Evolutionary conservation across 129 eudicot species (phyloP).

Genomic region (Calendula officinalis): DNA sequence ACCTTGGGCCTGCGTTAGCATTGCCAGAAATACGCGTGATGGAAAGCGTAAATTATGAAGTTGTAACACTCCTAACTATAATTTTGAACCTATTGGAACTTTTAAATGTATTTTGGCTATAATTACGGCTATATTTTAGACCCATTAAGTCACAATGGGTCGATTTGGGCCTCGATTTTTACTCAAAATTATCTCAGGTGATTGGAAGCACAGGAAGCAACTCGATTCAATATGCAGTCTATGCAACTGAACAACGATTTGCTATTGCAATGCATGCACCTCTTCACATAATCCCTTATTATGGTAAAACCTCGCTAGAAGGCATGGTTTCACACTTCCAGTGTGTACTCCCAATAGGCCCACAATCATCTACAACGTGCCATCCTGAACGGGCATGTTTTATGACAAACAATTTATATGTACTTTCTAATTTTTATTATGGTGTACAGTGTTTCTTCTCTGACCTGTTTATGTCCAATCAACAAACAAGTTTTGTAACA

Average conservation of each 20-base stretch:
- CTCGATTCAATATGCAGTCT: constrained; percentile 70
- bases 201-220: constrained; percentile 71
- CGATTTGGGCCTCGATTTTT: neutral
- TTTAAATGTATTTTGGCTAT: too few relatives aligned
- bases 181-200: constrained; percentile 15
- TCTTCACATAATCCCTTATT: constrained; percentile 68
- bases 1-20: too few relatives aligned
- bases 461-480: constrained; percentile 99
- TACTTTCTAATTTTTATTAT: constrained; percentile 14
- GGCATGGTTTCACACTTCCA: constrained; percentile 63
- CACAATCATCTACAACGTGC: constrained; percentile 60
- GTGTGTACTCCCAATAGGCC: constrained; percentile 63
- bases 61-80: too few relatives aligned
- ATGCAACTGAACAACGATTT: constrained; percentile 67
- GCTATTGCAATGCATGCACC: constrained; percentile 75
- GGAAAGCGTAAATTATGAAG: too few relatives aligned
- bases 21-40: too few relatives aligned
- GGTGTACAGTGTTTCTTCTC: constrained; percentile 85
- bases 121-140: neutral
- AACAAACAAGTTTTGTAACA: constrained; percentile 97
- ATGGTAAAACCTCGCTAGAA: constrained; percentile 60
- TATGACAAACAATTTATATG: neutral
- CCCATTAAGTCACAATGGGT: neutral
- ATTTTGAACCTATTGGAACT: too few relatives aligned
- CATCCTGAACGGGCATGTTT: constrained; percentile 49